A percentile compares a stretch with the other conserved stretches of the same genome.
Evolutionary conservation across 257 asterid genomes (phyloP).

Genomic region (Thymus mandschuricus): DNA sequence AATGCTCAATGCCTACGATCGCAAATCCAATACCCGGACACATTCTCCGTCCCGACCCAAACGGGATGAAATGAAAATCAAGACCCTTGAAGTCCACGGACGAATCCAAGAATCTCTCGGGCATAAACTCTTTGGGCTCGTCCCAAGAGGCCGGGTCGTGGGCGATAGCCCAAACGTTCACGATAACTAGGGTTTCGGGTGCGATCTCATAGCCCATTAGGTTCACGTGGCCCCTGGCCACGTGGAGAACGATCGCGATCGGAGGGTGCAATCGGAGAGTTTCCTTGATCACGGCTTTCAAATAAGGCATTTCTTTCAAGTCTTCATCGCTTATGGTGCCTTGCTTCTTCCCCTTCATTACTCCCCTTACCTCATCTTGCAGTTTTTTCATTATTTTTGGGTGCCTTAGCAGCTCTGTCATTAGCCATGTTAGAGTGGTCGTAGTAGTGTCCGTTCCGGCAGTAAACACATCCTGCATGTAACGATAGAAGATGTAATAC

Average conservation of each 20-base stretch:
- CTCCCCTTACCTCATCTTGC: constrained; percentile 14
- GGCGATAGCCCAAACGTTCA: constrained; percentile 35
- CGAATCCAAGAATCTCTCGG: constrained; percentile 36
- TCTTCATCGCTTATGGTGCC: background rate
- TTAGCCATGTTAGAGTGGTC: constrained; percentile 31
- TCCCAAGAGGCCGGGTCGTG: constrained; percentile 36
- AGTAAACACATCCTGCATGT: constrained; percentile 21
- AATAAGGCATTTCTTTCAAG: background rate
- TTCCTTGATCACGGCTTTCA: constrained; percentile 13
- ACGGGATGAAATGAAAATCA: constrained; percentile 37
- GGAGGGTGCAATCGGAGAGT: background rate
- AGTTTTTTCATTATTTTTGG: constrained; percentile 7
- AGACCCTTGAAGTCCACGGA: constrained; percentile 27
- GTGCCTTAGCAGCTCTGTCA: constrained; percentile 24
- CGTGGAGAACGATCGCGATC: background rate
- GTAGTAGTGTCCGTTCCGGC: constrained; percentile 40
- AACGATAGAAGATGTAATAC: no score
- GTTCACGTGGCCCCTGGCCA: background rate
- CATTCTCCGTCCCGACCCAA: constrained; percentile 38
- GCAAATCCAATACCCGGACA: constrained; percentile 39
- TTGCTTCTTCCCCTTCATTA: background rate
- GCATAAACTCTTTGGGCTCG: constrained; percentile 30
- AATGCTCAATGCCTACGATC: background rate
- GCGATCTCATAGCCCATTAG: constrained; percentile 30
- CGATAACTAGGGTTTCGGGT: constrained; percentile 5